Base-by-base conservation (phyloP, 805 yeast species). In the Priceomyces fermenticarens region DNA sequence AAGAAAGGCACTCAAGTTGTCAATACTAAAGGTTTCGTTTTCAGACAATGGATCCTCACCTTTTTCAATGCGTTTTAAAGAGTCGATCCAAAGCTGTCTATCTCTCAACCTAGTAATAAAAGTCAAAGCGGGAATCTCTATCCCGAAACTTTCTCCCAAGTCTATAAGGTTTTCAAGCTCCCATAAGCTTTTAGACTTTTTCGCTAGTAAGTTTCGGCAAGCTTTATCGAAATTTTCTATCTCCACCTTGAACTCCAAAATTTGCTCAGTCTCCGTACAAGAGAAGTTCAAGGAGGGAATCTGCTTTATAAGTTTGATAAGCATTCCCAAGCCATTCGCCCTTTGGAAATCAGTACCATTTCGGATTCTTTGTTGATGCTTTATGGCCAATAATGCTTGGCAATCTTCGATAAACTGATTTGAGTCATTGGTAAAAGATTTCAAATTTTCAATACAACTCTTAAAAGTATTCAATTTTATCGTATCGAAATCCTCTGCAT, bases 81-180 rank as follows among this genome's bases (percentile, higher is more conserved):
- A 49, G 11, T 58, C 54, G 2, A 63, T 36, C 75, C 75, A 70
- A 28, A 52, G 48, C 37, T 63, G 40, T 10, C 64, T 47, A 41
- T 62, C 64, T 41, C 67, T 52, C n/a, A 70, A 45, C 35, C 75
- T 54, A 2, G 49, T 52, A n/a, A 70, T 49, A 39, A 70, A 68
- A 12, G 43, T 47, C 36, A 70, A 54, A 1, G 82, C 72, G 2
- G 78, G 75, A 11, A 85, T 55, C 4, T 66, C 70, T 30, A 85
- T 57, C 3, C 85, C 85, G 52, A 83, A 76, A 2, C 81, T 70
- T 42, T 70, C 66, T 1, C 90, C 91, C 29, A 78, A 57, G 33
- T 70, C 73, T 16, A 81, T 73, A 55, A 83, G 56, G 31, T 76
- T 80, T 29, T 68, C 61, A 37, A 79, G 69, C 17, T 81, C 85